Evolutionary conservation across 257 asterid species (phyloP), one percentile per base, ranked within the genome.

Genomic region (Fraxinus pennsylvanica): DNA sequence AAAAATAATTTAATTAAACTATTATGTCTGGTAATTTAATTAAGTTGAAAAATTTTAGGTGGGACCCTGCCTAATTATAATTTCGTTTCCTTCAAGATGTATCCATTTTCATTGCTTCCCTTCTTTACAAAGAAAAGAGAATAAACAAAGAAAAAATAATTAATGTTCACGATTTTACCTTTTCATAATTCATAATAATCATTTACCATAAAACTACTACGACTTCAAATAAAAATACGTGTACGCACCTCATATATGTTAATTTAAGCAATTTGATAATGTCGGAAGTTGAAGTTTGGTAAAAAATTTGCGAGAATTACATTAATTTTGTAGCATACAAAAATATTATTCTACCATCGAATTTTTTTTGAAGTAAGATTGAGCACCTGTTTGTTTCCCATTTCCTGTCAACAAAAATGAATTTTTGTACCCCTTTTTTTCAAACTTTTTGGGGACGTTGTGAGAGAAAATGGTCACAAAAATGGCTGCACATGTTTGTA

Each of bases 61-160:
- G 69, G 69, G 69, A 9, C 17, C 35, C 69, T 25, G 3, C 19
- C 69, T 12, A 63, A 63, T 63, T 63, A 63, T 25, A 63, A 32
- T 63, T 63, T 22, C 69, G 35, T 63, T 63, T 63, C 69, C 69
- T 63, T 63, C 69, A 25, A 63, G 69, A 63, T 22, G 32, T 63
- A 63, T 63, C 6, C 69, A 63, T 63, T 63, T 22, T 59, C 10
- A 59, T n/a, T 59, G 67, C 67, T 63, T 63, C 35, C 69, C 36
- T 25, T 63, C 17, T 22, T 25, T 9, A 27, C 69, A 63, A 63
- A 63, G 69, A 63, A 22, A 61, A 25, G 68, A n/a, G 68, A 63
- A 63, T 10, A 61, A 32, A 63, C 9, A 63, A 25, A 63, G 68
- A 63, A 63, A 25, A 61, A 32, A 63, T 22, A 63, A 25, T 25